Conservation (phyloP, 805 yeast species). For the Nakazawaea wyomingensis region DNA sequence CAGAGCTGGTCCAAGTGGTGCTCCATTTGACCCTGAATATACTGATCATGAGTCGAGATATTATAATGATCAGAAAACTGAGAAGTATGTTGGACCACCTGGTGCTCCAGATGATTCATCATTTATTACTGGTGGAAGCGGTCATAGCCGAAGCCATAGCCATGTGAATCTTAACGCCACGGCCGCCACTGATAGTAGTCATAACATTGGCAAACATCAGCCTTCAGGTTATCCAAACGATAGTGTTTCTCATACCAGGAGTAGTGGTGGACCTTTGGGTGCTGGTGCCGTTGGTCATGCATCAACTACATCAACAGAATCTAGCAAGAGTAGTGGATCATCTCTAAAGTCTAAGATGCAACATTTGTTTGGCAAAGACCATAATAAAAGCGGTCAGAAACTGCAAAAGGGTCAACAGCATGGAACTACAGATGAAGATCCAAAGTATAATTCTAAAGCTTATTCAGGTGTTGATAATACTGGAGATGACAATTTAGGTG, state of each 20-base stretch:
- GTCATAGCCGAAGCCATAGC: no score
- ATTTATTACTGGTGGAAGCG: neutral
- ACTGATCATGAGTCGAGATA: neutral
- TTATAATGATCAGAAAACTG: neutral
- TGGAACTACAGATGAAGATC: slow-evolving; percentile 11
- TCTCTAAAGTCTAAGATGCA: slow-evolving; percentile 15
- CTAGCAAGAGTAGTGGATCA: slow-evolving; percentile 11
- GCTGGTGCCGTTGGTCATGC: slow-evolving; percentile 13
- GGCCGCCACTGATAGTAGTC: slow-evolving; percentile 4
- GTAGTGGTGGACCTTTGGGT: slow-evolving; percentile 10
- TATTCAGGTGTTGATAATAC: slow-evolving; percentile 3
- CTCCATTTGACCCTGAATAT: neutral
- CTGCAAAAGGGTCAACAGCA: slow-evolving; percentile 4
- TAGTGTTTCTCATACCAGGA: neutral
- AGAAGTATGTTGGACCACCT: neutral
- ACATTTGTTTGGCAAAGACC: neutral
- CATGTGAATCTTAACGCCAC: slow-evolving; percentile 1
- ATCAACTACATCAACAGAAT: slow-evolving; percentile 1
- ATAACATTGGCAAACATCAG: slow-evolving; percentile 6
- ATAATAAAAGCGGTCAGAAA: slow-evolving; percentile 8
- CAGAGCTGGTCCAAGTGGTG: neutral
- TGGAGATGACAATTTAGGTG: slow-evolving; percentile 12
- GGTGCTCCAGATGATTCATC: neutral
- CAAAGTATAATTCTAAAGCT: slow-evolving; percentile 3
- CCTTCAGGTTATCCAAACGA: slow-evolving; percentile 9